Evolutionary conservation across 768 basidiomycete species (phyloP), one percentile per base, ranked within the genome.

Genomic region (Baorangia bicolor): DNA sequence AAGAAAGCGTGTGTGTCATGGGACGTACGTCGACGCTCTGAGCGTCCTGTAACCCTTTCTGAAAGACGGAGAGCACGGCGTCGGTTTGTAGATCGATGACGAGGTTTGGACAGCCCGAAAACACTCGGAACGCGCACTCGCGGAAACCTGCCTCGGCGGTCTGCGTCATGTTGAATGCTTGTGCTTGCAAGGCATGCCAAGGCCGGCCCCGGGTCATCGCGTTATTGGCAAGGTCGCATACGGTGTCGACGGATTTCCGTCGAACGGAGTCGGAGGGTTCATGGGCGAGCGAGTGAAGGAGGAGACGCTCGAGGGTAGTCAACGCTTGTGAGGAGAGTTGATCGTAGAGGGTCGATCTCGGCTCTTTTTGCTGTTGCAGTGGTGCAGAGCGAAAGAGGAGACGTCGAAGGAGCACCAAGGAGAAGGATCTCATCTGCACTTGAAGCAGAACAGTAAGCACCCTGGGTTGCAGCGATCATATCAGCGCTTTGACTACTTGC

Each of bases 381-480:
- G 69, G 81, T 2, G 82, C 73, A 0, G 85, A 64, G 8, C 90
- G 82, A 70, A 93, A 92, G 30, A 91, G 81, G 4, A 93, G 78
- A 6, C 91, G 83, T 10, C 91, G 84, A 28, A 92, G 80, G 30
- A 92, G 81, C 11, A 93, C 90, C 28, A 92, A 77, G 2, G 90
- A 90, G 71, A 92, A 92, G 0, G 88, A 88, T 28, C 90, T 85
- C 90, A 92, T 92, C 89, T 91, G 57, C 30, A 56, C 55, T 63
- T 43, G 51, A 56, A 51, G 51, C 25, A 38, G 23, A 31, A 52
- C 6, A 23, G 58, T 64, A 55, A 61, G 58, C 41, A 31, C 18
- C 33, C 12, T 43, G 5, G 37, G 40, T 28, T 37, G 28, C 30
- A 35, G 14, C 13, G 38, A 60, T 51, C 41, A 56, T 23, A 46